Conservation (phyloP, 2,329 filamentous ascomycete species). For the Colletotrichum tanaceti region DNA sequence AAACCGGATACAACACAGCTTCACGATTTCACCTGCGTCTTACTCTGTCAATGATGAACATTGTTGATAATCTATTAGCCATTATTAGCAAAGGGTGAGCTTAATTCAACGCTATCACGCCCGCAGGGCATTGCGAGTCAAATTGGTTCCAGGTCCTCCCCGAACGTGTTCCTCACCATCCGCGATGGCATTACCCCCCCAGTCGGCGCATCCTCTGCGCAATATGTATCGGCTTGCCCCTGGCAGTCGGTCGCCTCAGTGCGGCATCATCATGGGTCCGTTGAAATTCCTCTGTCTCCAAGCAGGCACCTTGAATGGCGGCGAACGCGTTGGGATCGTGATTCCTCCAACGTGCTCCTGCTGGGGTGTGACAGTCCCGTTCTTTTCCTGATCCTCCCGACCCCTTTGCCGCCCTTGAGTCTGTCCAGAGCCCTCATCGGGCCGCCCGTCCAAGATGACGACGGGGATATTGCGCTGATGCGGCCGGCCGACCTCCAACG, state of each 20-base stretch:
- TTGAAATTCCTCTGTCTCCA: conserved; percentile 20
- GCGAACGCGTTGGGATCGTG: neutral
- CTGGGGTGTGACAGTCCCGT: neutral
- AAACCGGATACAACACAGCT: neutral
- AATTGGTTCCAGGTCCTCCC: no score
- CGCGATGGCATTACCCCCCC: neutral
- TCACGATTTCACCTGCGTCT: neutral
- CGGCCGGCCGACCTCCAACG: conserved; percentile 32
- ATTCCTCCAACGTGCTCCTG: neutral
- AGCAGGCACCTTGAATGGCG: neutral
- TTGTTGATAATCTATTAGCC: no score
- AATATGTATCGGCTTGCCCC: neutral
- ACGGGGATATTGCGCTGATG: conserved; percentile 30
- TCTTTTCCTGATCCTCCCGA: neutral
- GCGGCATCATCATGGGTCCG: conserved; percentile 31
- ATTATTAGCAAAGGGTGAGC: neutral
- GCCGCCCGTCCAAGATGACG: conserved; percentile 16
- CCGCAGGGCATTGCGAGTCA: neutral
- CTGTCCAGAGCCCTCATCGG: conserved; percentile 9
- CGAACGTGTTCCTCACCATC: neutral
- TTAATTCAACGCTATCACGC: neutral
- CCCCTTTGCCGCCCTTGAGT: neutral
- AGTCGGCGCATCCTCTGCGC: no score
- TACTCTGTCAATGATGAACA: neutral
- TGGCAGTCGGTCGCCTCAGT: neutral